These are phyloP conservation scores for Comarum palustre DNA, from an alignment of 306 rosid species.

Conservation along the genomic window DNA sequence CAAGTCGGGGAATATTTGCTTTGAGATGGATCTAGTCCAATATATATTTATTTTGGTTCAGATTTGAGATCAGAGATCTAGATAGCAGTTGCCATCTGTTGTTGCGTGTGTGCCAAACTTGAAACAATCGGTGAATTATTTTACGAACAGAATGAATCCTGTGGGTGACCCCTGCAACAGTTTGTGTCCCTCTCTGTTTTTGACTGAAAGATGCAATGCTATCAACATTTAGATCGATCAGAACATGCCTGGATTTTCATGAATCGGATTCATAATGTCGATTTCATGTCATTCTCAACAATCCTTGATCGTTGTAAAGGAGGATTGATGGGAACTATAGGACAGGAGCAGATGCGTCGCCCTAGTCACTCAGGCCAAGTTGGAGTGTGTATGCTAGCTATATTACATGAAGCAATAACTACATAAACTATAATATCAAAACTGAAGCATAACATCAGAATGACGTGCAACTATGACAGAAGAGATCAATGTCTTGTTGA, in stretches of 20 bases:
- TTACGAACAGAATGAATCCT: slow-evolving; percentile 26
- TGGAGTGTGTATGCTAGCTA: too few relatives aligned
- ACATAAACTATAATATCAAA: too few relatives aligned
- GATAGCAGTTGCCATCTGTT: slow-evolving; percentile 16
- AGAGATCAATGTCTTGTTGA: too few relatives aligned
- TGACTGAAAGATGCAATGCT: background rate
- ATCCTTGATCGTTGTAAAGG: slow-evolving; percentile 1
- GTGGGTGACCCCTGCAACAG: slow-evolving; percentile 16
- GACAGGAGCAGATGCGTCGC: background rate
- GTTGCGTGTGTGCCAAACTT: background rate
- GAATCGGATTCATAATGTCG: background rate
- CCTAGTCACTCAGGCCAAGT: background rate
- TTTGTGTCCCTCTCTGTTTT: slow-evolving; percentile 2
- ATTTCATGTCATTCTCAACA: slow-evolving; percentile 2
- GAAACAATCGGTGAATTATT: slow-evolving; percentile 24
- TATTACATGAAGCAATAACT: too few relatives aligned
- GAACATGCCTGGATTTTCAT: background rate
- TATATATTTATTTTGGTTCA: background rate
- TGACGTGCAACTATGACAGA: too few relatives aligned
- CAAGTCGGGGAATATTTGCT: slow-evolving; percentile 23
- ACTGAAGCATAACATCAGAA: too few relatives aligned
- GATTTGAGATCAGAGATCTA: slow-evolving; percentile 20
- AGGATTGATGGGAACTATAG: background rate
- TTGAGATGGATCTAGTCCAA: slow-evolving; percentile 6
- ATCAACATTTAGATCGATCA: background rate